Evolutionary conservation across 2,329 filamentous ascomycete species (phyloP), one percentile per base, ranked within the genome.

Genomic region (Penicillium freii): DNA sequence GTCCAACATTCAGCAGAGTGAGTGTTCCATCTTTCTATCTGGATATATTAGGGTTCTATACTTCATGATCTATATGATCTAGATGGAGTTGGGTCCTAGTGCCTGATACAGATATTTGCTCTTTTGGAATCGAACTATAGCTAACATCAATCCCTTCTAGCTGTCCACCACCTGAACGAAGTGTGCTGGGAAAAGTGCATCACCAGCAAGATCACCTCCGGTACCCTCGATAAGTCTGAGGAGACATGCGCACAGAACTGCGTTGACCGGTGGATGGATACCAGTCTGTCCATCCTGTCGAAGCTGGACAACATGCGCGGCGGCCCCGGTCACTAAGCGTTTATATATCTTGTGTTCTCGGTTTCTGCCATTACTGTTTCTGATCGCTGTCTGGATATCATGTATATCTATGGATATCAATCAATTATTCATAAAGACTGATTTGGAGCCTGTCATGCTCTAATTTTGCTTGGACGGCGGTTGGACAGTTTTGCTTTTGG

Each of bases 181-280:
- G 84, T 89, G 59, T 99, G 94, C 84, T 99, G 92, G 87, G 91
- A 87, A 73, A 97, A 97, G 80, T 99, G 94, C 81, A 82, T 97
- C 60, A 88, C 89, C 9, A 81, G 86, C 53, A 82, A 81, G 57
- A 88, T 97, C 73, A 87, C 87, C 66, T 84, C 82, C 60, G 84
- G 86, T 29, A 84, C 86, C 68, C 80, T 99, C 65, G 91, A 95
- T 65, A 84, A 82, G 69, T 80, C 77, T 60, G 94, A 99, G 79
- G 88, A 94, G 79, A 78, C 81, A 9, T 99, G 94, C 75, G 84
- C 96, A 73, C 82, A 87, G 74, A 97, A 96, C 80, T 99, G 94
- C 71, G 92, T 97, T 56, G 90, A 96, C 69, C 84, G 94, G 56
- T 97, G 95, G 78, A 83, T 97, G 78, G 94, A 99, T 76, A 84